Conservation (phyloP, 805 yeast species). For the Ogataea methanolica region DNA sequence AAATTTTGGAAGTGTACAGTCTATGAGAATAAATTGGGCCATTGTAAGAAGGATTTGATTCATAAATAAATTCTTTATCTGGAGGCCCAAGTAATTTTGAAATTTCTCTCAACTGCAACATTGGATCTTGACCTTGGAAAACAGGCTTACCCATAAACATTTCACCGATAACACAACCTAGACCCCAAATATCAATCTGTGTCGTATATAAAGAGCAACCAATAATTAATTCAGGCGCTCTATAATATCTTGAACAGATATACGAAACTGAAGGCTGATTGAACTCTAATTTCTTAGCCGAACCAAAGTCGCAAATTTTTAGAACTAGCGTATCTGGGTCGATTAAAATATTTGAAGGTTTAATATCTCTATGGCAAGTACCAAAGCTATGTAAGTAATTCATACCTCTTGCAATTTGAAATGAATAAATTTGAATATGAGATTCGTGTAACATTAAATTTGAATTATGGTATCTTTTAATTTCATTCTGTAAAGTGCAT, state of each 20-base stretch:
- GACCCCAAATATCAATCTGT: constrained; percentile 95
- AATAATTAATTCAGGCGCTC: constrained; percentile 93
- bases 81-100: constrained; percentile 92
- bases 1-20: constrained; percentile 31
- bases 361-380: constrained; percentile 79
- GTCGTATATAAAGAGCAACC: constrained; percentile 87
- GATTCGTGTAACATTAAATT: constrained; percentile 62
- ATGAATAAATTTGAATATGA: constrained; percentile 72
- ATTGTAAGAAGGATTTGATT: constrained; percentile 68
- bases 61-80: constrained; percentile 60
- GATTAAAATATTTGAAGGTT: constrained; percentile 76
- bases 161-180: constrained; percentile 96
- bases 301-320: constrained; percentile 82
- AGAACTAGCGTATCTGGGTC: constrained; percentile 63
- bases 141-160: constrained; percentile 88
- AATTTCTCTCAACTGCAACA: constrained; percentile 84
- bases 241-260: constrained; percentile 91
- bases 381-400: constrained; percentile 75
- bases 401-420: constrained; percentile 81
- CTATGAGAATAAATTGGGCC: constrained; percentile 69
- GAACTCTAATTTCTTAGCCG: constrained; percentile 73
- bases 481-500: constrained; percentile 72
- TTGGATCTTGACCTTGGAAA: constrained; percentile 92
- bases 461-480: constrained; percentile 59
- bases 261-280: constrained; percentile 89